phyloP scores from a whole-genome alignment of 208 protist species.

The Acanthamoeba royreba region DNA sequence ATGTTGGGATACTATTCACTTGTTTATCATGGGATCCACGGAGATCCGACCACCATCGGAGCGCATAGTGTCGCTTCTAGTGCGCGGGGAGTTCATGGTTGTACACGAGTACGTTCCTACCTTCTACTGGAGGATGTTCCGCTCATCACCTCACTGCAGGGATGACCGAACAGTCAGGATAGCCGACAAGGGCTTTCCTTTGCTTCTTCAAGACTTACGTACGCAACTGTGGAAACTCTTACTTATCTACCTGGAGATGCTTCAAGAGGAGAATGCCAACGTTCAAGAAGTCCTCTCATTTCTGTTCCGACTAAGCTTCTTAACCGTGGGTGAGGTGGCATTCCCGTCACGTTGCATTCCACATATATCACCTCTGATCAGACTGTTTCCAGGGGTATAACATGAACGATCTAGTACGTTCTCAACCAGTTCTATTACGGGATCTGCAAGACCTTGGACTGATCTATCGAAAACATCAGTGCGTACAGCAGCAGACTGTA shows the following conservation, averaged over 20 bases:
- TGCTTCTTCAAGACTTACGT: neutral
- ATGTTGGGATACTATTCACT: neutral
- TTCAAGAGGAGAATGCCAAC: neutral
- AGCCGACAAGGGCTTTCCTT: neutral
- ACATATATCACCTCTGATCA: too few species aligned
- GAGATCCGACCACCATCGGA: neutral
- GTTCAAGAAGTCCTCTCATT: slow-evolving; percentile 6
- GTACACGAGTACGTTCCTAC: neutral
- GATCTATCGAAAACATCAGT: neutral
- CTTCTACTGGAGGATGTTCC: too few species aligned
- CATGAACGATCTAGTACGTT: neutral
- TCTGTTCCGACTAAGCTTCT: neutral
- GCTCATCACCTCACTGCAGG: neutral
- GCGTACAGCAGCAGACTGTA: neutral
- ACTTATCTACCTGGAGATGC: neutral
- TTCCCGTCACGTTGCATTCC: neutral
- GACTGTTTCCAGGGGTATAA: neutral
- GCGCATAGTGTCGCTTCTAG: neutral
- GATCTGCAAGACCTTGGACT: neutral
- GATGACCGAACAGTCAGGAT: neutral
- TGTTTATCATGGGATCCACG: neutral
- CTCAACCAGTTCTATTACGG: neutral
- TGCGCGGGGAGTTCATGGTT: neutral
- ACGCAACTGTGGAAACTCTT: neutral
- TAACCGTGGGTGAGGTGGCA: neutral